Evolutionary conservation across 2,329 filamentous ascomycete genomes (phyloP).

Genomic region (Paramyrothecium roridum): DNA sequence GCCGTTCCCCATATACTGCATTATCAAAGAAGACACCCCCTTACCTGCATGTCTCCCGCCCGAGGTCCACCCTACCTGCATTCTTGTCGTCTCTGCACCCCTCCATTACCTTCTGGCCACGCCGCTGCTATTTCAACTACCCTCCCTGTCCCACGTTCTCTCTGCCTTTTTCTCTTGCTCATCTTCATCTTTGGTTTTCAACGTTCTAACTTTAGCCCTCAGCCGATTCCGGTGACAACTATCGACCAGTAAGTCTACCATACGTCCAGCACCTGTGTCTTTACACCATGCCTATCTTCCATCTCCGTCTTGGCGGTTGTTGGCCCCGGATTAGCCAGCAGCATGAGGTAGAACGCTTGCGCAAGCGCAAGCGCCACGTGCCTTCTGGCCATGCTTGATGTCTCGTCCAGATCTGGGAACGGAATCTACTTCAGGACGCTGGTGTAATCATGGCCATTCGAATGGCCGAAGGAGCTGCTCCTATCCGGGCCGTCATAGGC

Average conservation of each 20-base stretch:
- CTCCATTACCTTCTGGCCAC: conserved; percentile 28
- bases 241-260: conserved; percentile 52
- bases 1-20: conserved; percentile 27
- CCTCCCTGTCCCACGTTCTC: conserved; percentile 18
- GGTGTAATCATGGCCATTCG: too few species aligned
- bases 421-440: too few species aligned
- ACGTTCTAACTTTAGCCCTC: conserved; percentile 39
- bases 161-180: conserved; percentile 20
- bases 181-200: conserved; percentile 15
- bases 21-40: conserved; percentile 31
- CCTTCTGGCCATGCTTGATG: too few species aligned
- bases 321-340: too few species aligned
- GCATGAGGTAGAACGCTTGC: too few species aligned
- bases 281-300: conserved; percentile 8
- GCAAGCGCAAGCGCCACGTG: too few species aligned
- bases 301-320: conserved; percentile 1
- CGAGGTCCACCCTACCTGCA: conserved; percentile 35
- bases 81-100: conserved; percentile 29
- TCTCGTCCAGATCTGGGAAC: too few species aligned
- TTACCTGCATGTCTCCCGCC: conserved; percentile 44
- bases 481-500: too few species aligned
- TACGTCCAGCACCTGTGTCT: conserved; percentile 8
- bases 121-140: conserved; percentile 28
- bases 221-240: conserved; percentile 60
- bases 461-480: too few species aligned